phyloP scores from a whole-genome alignment of 164 flowering plant genomes.

The Echeveria elegans region DNA sequence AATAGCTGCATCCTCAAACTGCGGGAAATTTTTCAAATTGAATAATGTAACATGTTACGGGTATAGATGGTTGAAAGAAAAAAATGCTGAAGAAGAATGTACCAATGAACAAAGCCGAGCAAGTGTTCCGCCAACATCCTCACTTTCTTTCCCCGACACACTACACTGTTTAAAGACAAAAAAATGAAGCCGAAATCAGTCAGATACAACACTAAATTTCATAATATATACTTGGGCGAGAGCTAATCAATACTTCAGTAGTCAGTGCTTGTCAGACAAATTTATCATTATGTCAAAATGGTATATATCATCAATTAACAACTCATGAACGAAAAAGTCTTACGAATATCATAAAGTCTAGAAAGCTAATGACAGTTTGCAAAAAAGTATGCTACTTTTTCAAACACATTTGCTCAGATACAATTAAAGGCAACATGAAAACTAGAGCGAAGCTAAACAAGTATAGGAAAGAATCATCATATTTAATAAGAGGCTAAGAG shows the following conservation, averaged over 20 bases:
- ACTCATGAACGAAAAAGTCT: too few species aligned
- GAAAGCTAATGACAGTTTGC: not conserved
- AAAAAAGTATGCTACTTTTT: not conserved
- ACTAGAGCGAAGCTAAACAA: not conserved
- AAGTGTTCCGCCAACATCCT: slow-evolving; percentile 2
- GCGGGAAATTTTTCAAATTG: not conserved
- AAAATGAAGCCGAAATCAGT: not conserved
- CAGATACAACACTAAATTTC: not conserved
- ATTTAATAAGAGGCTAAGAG: too few species aligned
- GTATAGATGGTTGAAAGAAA: too few species aligned
- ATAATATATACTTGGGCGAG: not conserved
- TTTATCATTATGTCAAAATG: not conserved
- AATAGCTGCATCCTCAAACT: slow-evolving; percentile 3
- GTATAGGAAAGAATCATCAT: not conserved
- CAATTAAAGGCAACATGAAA: not conserved
- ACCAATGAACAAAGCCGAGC: slow-evolving; percentile 3
- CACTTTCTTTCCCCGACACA: slow-evolving; percentile 1
- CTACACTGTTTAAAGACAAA: not conserved
- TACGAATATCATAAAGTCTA: too few species aligned
- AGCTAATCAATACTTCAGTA: not conserved
- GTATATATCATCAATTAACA: not conserved
- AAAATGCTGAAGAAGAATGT: not conserved
- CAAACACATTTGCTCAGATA: not conserved
- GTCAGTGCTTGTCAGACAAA: not conserved
- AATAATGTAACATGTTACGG: too few species aligned